Conservation (phyloP, 78 protist species). For the Planoprotostelium fungivorum region DNA sequence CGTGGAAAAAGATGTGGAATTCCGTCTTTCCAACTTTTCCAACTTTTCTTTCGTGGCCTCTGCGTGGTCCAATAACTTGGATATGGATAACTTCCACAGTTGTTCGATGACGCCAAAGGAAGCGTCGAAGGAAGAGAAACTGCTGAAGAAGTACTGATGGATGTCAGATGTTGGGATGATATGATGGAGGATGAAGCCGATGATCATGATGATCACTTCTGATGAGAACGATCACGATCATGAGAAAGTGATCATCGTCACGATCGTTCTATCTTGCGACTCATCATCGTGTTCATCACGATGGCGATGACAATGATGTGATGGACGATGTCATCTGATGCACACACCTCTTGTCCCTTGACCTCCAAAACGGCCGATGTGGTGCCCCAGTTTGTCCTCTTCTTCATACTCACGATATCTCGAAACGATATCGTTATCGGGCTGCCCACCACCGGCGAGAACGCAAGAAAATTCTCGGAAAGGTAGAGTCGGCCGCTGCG, state of each 20-base stretch:
- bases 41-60: background rate
- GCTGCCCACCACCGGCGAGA: background rate
- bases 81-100: background rate
- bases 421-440: too few species aligned
- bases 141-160: background rate
- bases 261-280: too few species aligned
- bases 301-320: too few species aligned
- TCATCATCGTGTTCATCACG: too few species aligned
- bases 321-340: too few species aligned
- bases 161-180: background rate
- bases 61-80: background rate
- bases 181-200: too few species aligned
- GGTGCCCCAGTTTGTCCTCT: background rate
- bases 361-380: background rate
- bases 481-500: background rate
- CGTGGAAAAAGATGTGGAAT: too few species aligned
- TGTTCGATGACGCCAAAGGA: background rate
- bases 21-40: too few species aligned
- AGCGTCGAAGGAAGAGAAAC: background rate
- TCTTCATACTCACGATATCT: background rate
- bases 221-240: too few species aligned
- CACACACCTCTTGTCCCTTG: background rate
- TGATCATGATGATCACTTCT: too few species aligned
- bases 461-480: background rate
- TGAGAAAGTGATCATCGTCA: too few species aligned